Base-by-base conservation (phyloP, 2,329 filamentous ascomycete species). In the Aspergillus tamarii region DNA sequence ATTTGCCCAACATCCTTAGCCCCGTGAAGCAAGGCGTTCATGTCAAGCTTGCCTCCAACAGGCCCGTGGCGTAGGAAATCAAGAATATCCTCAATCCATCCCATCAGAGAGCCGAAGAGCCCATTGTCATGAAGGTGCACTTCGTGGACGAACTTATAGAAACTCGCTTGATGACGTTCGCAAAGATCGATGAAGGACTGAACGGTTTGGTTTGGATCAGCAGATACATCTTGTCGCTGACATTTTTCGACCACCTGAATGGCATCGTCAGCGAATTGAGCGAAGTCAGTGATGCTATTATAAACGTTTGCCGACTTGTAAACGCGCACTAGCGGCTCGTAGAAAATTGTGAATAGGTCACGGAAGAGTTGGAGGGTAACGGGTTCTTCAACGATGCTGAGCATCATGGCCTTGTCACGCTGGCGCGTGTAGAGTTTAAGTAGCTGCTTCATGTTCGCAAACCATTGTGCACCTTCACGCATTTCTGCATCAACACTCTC, bases 221-320 rank as follows among this genome's bases (percentile, higher is more conserved):
- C 93, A 2, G 92, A 94, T 53, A 95, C 91, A 76, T 98, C 95
- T 76, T 90, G 88, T 34, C 86, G 82, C 70, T 90, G 88, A 45
- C 87, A 88, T 50, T 85, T 84, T 72, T 90, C 88, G 59, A 91
- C 87, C 68, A 94, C 93, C 73, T 88, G 86, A 70, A 98, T 97
- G 76, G 94, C 91, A 76, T 99, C 95, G 73, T 97, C 93, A 59
- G 95, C 88, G 72, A 99, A 99, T 45, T 89, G 84, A 0, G 94
- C 91, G 81, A 99, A 98, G 78, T 99, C 95, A 0, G 94, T 98
- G 64, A 99, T 94, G 74, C 92, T 96, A 82, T 89, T 95, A 84
- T 98, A 98, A 30, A 99, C 94, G 72, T 98, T 99, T 68, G 95
- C 95, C 23, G 94, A 97, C 81, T 98, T 99, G 84, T 99, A 99